These are phyloP conservation scores for Hippophae gyantsensis DNA, from an alignment of 306 rosid genomes.

Conservation along the genomic window DNA sequence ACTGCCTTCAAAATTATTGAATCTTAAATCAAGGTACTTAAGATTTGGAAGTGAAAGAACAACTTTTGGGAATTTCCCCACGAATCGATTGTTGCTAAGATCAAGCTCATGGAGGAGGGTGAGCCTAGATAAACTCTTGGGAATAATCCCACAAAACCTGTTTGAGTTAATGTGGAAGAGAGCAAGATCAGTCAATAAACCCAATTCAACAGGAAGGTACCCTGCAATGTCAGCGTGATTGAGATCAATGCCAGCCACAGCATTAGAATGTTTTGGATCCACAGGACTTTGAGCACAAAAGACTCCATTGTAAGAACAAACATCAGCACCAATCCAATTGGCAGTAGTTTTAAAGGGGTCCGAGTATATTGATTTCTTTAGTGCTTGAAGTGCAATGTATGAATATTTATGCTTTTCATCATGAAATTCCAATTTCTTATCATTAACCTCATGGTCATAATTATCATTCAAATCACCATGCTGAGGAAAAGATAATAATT, in stretches of 20 bases:
- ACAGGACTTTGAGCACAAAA: conserved; percentile 17
- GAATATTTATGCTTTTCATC: conserved; percentile 23
- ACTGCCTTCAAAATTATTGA: conserved; percentile 20
- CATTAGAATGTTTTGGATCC: conserved; percentile 9
- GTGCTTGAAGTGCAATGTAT: conserved; percentile 29
- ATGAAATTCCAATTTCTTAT: conserved; percentile 1
- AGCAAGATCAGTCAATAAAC: conserved; percentile 16
- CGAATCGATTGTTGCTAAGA: conserved; percentile 22
- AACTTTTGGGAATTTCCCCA: conserved; percentile 20
- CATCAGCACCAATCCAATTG: conserved; percentile 22
- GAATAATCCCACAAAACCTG: conserved; percentile 27
- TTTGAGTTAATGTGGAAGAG: conserved; percentile 25
- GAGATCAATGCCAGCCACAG: conserved; percentile 22
- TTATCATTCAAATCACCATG: conserved; percentile 17
- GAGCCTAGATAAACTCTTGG: conserved; percentile 18
- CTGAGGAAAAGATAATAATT: conserved; percentile 9
- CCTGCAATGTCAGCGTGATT: conserved; percentile 30
- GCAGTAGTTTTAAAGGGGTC: conserved; percentile 19
- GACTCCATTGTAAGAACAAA: conserved; percentile 22
- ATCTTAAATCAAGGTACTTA: conserved; percentile 19
- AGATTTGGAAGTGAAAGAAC: conserved; percentile 15
- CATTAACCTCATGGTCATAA: conserved; percentile 9
- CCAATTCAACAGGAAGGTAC: conserved; percentile 26
- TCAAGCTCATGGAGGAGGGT: conserved; percentile 21
- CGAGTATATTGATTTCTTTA: conserved; percentile 19